Conservation (phyloP, 2,329 filamentous ascomycete genomes). For the Apiospora rasikravindrae region DNA sequence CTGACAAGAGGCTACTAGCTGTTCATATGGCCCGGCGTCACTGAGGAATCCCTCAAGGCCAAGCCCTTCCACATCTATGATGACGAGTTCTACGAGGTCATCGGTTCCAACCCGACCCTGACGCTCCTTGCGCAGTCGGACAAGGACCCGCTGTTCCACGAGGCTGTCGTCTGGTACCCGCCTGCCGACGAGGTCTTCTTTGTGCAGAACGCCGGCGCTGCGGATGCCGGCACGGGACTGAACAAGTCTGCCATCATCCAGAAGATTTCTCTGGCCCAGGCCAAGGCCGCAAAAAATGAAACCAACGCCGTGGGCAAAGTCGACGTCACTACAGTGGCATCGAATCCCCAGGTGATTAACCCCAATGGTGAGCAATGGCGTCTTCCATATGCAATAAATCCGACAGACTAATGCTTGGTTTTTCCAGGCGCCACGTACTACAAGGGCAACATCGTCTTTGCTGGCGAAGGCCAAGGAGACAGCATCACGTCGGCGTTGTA, state of each 20-base stretch:
- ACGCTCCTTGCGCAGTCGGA: slow-evolving; percentile 53
- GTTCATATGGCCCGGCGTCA: slow-evolving; percentile 51
- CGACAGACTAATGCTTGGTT: not conserved
- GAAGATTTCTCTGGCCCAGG: slow-evolving; percentile 54
- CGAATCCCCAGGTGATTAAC: slow-evolving; percentile 52
- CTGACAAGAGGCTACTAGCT: slow-evolving; percentile 30
- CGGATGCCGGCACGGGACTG: slow-evolving; percentile 53
- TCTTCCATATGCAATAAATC: not conserved
- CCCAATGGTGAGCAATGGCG: slow-evolving; percentile 49
- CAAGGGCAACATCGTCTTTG: slow-evolving; percentile 53
- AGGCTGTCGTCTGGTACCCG: slow-evolving; percentile 58
- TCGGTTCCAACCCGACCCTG: slow-evolving; percentile 54
- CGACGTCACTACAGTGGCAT: slow-evolving; percentile 47
- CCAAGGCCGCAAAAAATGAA: slow-evolving; percentile 43
- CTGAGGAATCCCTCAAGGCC: slow-evolving; percentile 41
- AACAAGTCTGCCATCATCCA: slow-evolving; percentile 56
- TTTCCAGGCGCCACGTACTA: slow-evolving; percentile 55
- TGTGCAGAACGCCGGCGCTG: slow-evolving; percentile 55
- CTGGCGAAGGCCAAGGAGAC: slow-evolving; percentile 55
- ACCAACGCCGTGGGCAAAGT: slow-evolving; percentile 47
- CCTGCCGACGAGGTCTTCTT: slow-evolving; percentile 60
- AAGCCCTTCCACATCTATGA: slow-evolving; percentile 56
- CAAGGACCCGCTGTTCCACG: slow-evolving; percentile 56
- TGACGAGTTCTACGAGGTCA: slow-evolving; percentile 53
- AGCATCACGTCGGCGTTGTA: slow-evolving; percentile 45